phyloP scores from a whole-genome alignment of 177 flowering plant species.

The Tripterygium wilfordii region DNA sequence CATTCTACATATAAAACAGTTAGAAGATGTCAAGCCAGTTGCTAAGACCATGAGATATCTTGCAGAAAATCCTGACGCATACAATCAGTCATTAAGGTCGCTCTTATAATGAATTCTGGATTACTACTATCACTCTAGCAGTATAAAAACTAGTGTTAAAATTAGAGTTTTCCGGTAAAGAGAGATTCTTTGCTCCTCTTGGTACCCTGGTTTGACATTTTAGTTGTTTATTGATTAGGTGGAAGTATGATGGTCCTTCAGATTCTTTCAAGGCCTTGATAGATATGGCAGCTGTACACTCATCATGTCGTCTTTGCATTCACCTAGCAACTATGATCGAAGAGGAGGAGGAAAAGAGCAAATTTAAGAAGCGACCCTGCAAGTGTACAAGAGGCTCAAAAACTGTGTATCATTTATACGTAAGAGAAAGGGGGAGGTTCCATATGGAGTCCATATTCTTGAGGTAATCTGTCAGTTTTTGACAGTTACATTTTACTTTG shows the following conservation, averaged over 20 bases:
- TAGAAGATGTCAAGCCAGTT: conserved; percentile 49
- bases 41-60: conserved; percentile 76
- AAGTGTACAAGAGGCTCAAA: conserved; percentile 63
- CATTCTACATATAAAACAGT: conserved; percentile 68
- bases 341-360: conserved; percentile 59
- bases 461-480: conserved; percentile 42
- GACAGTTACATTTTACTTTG: neutral
- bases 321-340: conserved; percentile 68
- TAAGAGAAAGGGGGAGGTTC: conserved; percentile 93
- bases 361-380: conserved; percentile 79
- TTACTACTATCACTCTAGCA: too few relatives aligned
- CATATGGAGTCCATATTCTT: conserved; percentile 81
- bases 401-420: conserved; percentile 77
- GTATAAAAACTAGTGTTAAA: too few relatives aligned
- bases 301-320: conserved; percentile 96
- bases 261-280: conserved; percentile 98
- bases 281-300: conserved; percentile 99
- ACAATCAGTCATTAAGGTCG: conserved; percentile 69
- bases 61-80: conserved; percentile 63
- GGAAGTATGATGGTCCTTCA: conserved; percentile 96
- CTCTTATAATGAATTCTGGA: neutral
- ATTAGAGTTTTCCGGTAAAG: too few relatives aligned
- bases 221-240: conserved; percentile 33
- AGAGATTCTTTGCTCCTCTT: neutral
- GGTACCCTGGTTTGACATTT: neutral